phyloP scores from a whole-genome alignment of 306 rosid genomes.

The Sophora flavescens region DNA sequence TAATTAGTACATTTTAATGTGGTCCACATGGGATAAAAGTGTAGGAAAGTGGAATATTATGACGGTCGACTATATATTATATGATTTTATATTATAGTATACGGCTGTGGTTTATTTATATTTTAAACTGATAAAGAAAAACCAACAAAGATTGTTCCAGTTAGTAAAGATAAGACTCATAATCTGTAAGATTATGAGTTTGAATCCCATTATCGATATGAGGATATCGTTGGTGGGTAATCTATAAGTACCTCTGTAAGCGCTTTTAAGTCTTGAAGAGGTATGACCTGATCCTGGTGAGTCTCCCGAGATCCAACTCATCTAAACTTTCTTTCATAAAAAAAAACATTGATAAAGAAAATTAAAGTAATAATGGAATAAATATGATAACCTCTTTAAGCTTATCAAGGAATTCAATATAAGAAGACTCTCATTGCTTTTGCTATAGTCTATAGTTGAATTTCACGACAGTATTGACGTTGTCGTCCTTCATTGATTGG shows the following conservation, averaged over 20 bases:
- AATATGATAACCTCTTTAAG: conserved; percentile 46
- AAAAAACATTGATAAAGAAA: conserved; percentile 2
- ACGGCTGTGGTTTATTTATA: background rate
- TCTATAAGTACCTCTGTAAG: too few relatives aligned
- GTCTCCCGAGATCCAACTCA: too few relatives aligned
- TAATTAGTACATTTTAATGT: background rate
- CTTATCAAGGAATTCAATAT: conserved; percentile 51
- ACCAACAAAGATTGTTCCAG: too few relatives aligned
- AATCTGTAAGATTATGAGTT: too few relatives aligned
- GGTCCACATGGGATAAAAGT: conserved; percentile 29
- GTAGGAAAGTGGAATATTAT: conserved; percentile 43
- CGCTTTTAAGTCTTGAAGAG: too few relatives aligned
- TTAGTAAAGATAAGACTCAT: too few relatives aligned
- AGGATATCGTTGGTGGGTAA: too few relatives aligned
- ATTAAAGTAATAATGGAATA: conserved; percentile 7
- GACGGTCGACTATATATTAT: background rate
- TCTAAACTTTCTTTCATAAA: too few relatives aligned
- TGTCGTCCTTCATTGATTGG: conserved; percentile 50
- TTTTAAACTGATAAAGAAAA: background rate
- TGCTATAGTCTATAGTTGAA: conserved; percentile 33
- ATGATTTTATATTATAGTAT: background rate
- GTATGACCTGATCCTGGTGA: too few relatives aligned
- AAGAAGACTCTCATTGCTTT: conserved; percentile 43
- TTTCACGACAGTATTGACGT: conserved; percentile 33
- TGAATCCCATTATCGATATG: too few relatives aligned